Percentiles rank a stretch among this genome's conserved stretches.
Evolutionary conservation across 352 stramenopile species (phyloP).

Genomic region (Phytophthora pistaciae): DNA sequence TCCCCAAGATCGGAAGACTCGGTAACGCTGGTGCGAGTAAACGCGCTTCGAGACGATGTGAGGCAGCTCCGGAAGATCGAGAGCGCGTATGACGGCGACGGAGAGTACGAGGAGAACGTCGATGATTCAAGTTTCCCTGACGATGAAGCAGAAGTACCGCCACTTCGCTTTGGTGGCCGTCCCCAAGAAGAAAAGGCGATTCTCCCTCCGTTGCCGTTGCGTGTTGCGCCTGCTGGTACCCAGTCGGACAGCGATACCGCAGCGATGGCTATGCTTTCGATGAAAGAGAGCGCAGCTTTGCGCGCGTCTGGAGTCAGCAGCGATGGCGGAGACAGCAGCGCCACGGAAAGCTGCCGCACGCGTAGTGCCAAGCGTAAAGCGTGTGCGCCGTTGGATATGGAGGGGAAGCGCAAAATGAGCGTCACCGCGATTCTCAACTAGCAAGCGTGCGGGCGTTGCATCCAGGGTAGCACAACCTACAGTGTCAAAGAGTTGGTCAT

Average conservation of each 20-base stretch:
- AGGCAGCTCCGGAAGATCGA: constrained; percentile 77
- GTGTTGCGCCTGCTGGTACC: constrained; percentile 32
- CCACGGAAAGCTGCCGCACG: constrained; percentile 32
- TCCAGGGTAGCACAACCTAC: constrained; percentile 5
- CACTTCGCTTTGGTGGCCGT: constrained; percentile 34
- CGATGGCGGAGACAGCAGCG: constrained; percentile 50
- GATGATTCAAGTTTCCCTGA: constrained; percentile 57
- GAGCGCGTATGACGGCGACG: constrained; percentile 72
- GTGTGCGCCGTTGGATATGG: constrained; percentile 61
- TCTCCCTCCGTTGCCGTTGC: constrained; percentile 28
- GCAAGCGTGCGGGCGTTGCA: constrained; percentile 1
- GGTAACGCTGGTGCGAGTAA: constrained; percentile 78
- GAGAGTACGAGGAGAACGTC: constrained; percentile 68
- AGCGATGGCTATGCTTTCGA: constrained; percentile 82
- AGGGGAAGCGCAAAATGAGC: constrained; percentile 89
- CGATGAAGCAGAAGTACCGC: constrained; percentile 36
- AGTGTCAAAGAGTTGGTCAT: not conserved
- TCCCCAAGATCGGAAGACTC: constrained; percentile 60
- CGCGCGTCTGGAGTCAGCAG: constrained; percentile 48
- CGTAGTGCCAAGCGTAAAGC: constrained; percentile 75
- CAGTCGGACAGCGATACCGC: constrained; percentile 85
- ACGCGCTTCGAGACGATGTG: constrained; percentile 79
- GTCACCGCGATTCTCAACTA: constrained; percentile 91
- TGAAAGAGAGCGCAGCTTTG: constrained; percentile 64
- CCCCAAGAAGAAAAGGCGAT: constrained; percentile 36